Evolutionary conservation across 106 monocot species (phyloP).

Genomic region (Triglochin maritima): DNA sequence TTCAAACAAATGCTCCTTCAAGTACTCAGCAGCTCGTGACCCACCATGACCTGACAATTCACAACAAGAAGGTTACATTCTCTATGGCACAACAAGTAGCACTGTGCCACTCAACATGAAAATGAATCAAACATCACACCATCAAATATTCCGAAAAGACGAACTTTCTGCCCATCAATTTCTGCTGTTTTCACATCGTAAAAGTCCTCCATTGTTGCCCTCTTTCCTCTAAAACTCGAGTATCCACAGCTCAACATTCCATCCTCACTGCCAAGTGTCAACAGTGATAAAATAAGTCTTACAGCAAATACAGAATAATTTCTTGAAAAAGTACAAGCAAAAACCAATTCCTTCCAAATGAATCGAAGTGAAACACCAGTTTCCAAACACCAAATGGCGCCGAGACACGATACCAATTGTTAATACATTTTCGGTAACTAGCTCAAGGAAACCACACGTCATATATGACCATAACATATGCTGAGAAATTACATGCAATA

Average conservation of each 20-base stretch:
- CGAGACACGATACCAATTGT: not conserved
- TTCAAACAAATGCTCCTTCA: constrained; percentile 86
- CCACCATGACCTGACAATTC: constrained; percentile 74
- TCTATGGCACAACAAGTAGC: not conserved
- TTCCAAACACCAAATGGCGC: not conserved
- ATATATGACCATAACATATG: too few species aligned
- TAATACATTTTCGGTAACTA: not conserved
- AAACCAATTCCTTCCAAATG: not conserved
- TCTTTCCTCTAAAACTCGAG: constrained; percentile 68
- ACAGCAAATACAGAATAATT: not conserved
- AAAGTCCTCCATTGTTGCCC: constrained; percentile 79
- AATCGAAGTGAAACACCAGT: not conserved
- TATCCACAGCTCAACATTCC: constrained; percentile 69
- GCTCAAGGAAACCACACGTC: too few species aligned
- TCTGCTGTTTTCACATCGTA: constrained; percentile 54
- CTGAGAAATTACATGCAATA: too few species aligned
- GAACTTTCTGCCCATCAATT: constrained; percentile 45
- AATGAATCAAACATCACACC: constrained; percentile 27
- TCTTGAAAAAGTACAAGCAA: not conserved
- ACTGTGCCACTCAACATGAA: not conserved
- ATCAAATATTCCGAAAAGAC: constrained; percentile 86
- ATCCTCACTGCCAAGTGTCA: constrained; percentile 44
- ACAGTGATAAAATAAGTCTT: not conserved
- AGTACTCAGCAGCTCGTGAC: constrained; percentile 82
- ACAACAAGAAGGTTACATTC: not conserved